Evolutionary conservation across 78 protist species (phyloP), one percentile per base, ranked within the genome.

Genomic region (Neovahlkampfia damariscottae): DNA sequence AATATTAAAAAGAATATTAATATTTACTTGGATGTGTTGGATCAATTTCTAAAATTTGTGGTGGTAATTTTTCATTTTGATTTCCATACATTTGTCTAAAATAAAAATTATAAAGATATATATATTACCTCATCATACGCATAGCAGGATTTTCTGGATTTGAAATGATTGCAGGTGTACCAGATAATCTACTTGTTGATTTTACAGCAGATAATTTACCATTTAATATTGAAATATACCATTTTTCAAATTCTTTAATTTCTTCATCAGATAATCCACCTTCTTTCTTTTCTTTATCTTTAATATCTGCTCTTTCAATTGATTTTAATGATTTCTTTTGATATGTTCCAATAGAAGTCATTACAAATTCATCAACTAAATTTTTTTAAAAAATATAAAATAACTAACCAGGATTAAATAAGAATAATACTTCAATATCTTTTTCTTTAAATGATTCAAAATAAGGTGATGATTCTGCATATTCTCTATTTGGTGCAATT

Each of bases 401-500:
- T n/a, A n/a, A n/a, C n/a, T n/a, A n/a, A n/a, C n/a, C n/a, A 88
- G 27, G 2, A 82, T 40, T 37, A 84, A 67, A 75, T 76, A 74
- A 75, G 34, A 82, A 38, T 29, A 94, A 68, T 30, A 94, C 97
- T 76, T 91, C 95, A 3, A 88, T 32, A 41, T 80, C 90, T 19
- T 79, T 50, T 78, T 32, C 74, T 38, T 72, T 72, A 85, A 88
- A 92, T 39, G 90, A 79, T 74, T 94, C 97, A 58, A 81, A 75
- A 88, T 94, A 94, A 35, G 96, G 95, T 6, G 90, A 84, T 9
- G 6, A 5, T 28, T 59, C 10, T 6, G 92, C 94, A 4, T 82
- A 59, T 3, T 19, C 10, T 35, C 95, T 82, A 72, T 31, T 74
- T 29, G 93, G 86, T 2, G 68, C 91, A 6, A 68, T 10, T 36